These are phyloP conservation scores for Globisporangium nunn DNA, from an alignment of 352 stramenopile genomes.

Conservation along the genomic window DNA sequence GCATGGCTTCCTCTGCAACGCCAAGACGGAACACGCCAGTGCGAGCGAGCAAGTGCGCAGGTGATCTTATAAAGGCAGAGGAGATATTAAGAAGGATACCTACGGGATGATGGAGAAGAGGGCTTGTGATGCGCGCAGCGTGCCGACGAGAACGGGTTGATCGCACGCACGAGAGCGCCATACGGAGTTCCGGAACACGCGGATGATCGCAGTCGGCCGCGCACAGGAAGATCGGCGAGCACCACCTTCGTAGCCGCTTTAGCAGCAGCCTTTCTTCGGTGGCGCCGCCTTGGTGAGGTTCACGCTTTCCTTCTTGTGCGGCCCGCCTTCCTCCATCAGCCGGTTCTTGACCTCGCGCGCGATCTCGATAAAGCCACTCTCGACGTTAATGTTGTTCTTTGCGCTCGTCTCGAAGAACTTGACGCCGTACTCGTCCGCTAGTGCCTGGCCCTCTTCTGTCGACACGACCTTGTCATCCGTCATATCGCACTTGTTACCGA, in stretches of 20 bases:
- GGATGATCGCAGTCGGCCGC: neutral
- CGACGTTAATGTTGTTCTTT: conserved; percentile 96
- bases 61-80: too few relatives aligned
- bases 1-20: too few relatives aligned
- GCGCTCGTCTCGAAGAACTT: conserved; percentile 95
- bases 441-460: conserved; percentile 91
- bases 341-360: conserved; percentile 86
- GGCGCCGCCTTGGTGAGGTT: conserved; percentile 74
- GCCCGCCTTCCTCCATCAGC: conserved; percentile 82
- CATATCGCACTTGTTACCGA: conserved; percentile 99
- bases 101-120: neutral
- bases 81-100: too few relatives aligned
- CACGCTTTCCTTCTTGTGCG: conserved; percentile 82
- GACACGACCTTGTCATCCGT: conserved; percentile 95
- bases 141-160: conserved; percentile 1
- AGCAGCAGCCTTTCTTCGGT: conserved; percentile 84
- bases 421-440: conserved; percentile 93
- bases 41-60: neutral
- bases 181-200: neutral
- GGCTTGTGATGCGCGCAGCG: too few relatives aligned
- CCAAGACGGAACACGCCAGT: neutral
- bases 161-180: neutral
- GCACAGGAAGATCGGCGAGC: neutral
- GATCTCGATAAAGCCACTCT: conserved; percentile 86
- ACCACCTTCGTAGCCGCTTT: conserved; percentile 15